A percentile compares a stretch with the other conserved stretches of the same genome.
These are phyloP conservation scores for Exophiala spinifera DNA, from an alignment of 2,329 filamentous ascomycete species.

Conservation along the genomic window DNA sequence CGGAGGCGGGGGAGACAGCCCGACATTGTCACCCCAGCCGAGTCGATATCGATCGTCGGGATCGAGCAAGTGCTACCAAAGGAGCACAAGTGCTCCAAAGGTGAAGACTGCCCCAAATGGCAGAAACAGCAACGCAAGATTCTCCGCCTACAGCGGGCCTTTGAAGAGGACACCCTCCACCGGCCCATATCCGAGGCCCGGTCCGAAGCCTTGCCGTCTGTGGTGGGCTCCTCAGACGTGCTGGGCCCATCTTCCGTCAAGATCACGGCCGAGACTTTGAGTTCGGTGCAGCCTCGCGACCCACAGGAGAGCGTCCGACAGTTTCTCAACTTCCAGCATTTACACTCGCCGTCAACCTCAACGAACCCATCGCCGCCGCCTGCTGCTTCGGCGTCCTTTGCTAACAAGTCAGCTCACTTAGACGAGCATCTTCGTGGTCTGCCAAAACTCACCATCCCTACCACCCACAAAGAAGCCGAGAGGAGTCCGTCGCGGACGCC, in stretches of 20 bases:
- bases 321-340: slow-evolving; percentile 81
- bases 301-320: slow-evolving; percentile 91
- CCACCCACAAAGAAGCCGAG: slow-evolving; percentile 31
- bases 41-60: slow-evolving; percentile 86
- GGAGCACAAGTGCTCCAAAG: slow-evolving; percentile 79
- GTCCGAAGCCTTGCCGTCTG: slow-evolving; percentile 77
- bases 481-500: slow-evolving; percentile 31
- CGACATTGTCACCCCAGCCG: slow-evolving; percentile 64
- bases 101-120: slow-evolving; percentile 80
- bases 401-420: slow-evolving; percentile 34
- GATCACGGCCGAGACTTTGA: slow-evolving; percentile 71
- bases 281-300: slow-evolving; percentile 67
- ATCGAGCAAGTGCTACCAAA: slow-evolving; percentile 87
- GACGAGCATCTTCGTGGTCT: slow-evolving; percentile 53
- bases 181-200: slow-evolving; percentile 57
- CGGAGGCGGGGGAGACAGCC: slow-evolving; percentile 31
- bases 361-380: slow-evolving; percentile 53
- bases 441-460: slow-evolving; percentile 57
- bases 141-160: slow-evolving; percentile 66
- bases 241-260: slow-evolving; percentile 69
- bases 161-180: slow-evolving; percentile 60
- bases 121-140: slow-evolving; percentile 75
- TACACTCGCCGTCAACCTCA: slow-evolving; percentile 45
- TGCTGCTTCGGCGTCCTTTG: slow-evolving; percentile 34
- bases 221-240: slow-evolving; percentile 88